Base-by-base conservation (phyloP, 176 grass and related monocot species). In the Dendrocalamus sinicus region DNA sequence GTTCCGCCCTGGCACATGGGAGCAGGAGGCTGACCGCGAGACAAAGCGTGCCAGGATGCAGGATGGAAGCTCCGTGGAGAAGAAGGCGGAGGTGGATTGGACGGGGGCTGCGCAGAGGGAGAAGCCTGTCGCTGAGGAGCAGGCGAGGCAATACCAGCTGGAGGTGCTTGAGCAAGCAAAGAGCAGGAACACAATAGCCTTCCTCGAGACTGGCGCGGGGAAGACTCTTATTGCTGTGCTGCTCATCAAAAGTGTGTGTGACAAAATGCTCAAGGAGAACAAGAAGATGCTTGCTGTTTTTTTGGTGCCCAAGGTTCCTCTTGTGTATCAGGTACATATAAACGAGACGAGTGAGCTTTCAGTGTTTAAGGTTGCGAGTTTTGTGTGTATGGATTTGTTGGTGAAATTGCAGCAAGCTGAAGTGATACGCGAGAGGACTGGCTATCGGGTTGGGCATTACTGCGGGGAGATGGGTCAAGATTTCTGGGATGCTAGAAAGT, bases 381-480 rank as follows among this genome's bases (percentile, higher is more conserved):
- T 73, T 72, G 6, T 87, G 60, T 40, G 23, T 79, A 13, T 81
- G 63, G 79, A 62, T 20, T 48, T 81, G 13, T 85, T 72, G 58
- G 20, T 89, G 67, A 45, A 78, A 85, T 90, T 73, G 43, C 87
- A 99, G 96, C 96, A 99, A 99, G 93, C 96, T 52, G 96, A 99
- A 57, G 96, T 99, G 76, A 96, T 96, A 82, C 93, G 91, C 0
- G 93, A 99, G 55, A 94, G 84, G 76, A 99, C 93, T 20, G 92
- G 92, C 23, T 96, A 86, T 88, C 70, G 67, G 48, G 96, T 99
- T 61, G 96, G 96, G 16, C 96, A 99, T 88, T 99, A 99, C 66
- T 99, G 96, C 4, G 96, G 96, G 14, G 96, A 96, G 93, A 96
- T 95, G 92, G 93, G 96, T 64, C 96, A 99, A 72, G 96, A 99